phyloP scores from a whole-genome alignment of 805 yeast species.

The Phaffomyces thermotolerans region DNA sequence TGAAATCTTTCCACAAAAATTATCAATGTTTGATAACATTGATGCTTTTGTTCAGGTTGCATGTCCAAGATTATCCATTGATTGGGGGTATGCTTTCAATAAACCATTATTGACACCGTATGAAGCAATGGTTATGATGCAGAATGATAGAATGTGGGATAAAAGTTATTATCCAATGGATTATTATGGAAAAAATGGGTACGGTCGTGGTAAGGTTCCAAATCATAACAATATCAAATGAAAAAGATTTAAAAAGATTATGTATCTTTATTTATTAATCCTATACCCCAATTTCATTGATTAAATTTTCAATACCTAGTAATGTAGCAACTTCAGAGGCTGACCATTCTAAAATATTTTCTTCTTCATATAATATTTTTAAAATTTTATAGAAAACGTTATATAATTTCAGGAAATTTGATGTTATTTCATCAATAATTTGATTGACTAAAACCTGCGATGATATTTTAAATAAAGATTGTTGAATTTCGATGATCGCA shows the following conservation, averaged over 20 bases:
- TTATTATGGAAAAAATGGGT: slow-evolving; percentile 83
- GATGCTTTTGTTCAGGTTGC: slow-evolving; percentile 98
- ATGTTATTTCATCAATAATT: slow-evolving; percentile 42
- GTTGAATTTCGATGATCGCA: slow-evolving; percentile 55
- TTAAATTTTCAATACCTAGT: slow-evolving; percentile 52
- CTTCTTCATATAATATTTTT: slow-evolving; percentile 28
- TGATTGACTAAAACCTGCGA: slow-evolving; percentile 58
- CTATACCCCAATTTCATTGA: slow-evolving; percentile 1
- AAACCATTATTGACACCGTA: slow-evolving; percentile 92
- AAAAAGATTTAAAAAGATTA: neutral
- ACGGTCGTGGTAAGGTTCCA: slow-evolving; percentile 81
- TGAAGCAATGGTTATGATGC: slow-evolving; percentile 87
- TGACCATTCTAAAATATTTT: slow-evolving; percentile 41
- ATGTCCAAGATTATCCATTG: slow-evolving; percentile 91
- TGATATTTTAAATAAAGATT: slow-evolving; percentile 47
- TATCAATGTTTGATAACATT: slow-evolving; percentile 85
- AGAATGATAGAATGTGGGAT: slow-evolving; percentile 59
- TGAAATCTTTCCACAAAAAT: slow-evolving; percentile 88
- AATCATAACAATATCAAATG: slow-evolving; percentile 24
- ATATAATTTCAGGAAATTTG: slow-evolving; percentile 38
- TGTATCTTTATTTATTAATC: neutral
- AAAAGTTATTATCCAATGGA: slow-evolving; percentile 87
- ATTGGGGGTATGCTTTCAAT: slow-evolving; percentile 97
- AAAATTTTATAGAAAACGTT: slow-evolving; percentile 30
- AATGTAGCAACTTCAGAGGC: slow-evolving; percentile 57